Evolutionary conservation across 768 basidiomycete species (phyloP).

Genomic region (Artomyces pyxidatus): DNA sequence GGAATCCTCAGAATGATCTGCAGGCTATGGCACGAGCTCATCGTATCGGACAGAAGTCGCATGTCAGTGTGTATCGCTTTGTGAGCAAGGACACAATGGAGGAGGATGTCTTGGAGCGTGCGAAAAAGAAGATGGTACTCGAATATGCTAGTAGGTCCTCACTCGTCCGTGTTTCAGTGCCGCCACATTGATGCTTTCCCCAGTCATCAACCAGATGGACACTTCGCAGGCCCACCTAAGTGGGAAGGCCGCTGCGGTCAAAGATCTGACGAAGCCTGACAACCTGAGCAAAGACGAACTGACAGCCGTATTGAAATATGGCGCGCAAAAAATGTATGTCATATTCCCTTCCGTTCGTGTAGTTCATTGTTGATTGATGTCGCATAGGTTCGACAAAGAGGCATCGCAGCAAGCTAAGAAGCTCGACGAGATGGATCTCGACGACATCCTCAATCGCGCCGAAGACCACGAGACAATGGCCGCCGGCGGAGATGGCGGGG

Average conservation of each 20-base stretch:
- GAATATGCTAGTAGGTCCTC: constrained; percentile 91
- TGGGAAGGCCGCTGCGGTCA: constrained; percentile 59
- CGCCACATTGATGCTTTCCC: constrained; percentile 2
- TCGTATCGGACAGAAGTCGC: constrained; percentile 97
- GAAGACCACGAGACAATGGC: constrained; percentile 95
- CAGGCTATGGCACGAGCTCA: constrained; percentile 99
- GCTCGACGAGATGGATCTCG: constrained; percentile 97
- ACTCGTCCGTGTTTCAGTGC: constrained; percentile 1
- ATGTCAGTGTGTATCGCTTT: constrained; percentile 97
- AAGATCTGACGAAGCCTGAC: constrained; percentile 68
- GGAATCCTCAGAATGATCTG: constrained; percentile 97
- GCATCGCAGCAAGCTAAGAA: constrained; percentile 89
- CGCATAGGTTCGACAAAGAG: constrained; percentile 88
- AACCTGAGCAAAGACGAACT: constrained; percentile 94
- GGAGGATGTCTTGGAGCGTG: constrained; percentile 95
- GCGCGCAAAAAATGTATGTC: constrained; percentile 87
- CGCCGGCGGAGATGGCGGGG: constrained; percentile 71
- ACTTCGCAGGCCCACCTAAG: constrained; percentile 95
- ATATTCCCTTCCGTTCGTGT: constrained; percentile 6
- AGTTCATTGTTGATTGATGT: constrained; percentile 12
- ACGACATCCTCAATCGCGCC: constrained; percentile 93
- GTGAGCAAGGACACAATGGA: constrained; percentile 99
- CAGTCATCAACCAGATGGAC: constrained; percentile 99
- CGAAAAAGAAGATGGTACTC: constrained; percentile 98
- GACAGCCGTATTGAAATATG: constrained; percentile 95